Base-by-base conservation (phyloP, 108 stramenopile genomes). In the Schizochytrium sp. region DNA sequence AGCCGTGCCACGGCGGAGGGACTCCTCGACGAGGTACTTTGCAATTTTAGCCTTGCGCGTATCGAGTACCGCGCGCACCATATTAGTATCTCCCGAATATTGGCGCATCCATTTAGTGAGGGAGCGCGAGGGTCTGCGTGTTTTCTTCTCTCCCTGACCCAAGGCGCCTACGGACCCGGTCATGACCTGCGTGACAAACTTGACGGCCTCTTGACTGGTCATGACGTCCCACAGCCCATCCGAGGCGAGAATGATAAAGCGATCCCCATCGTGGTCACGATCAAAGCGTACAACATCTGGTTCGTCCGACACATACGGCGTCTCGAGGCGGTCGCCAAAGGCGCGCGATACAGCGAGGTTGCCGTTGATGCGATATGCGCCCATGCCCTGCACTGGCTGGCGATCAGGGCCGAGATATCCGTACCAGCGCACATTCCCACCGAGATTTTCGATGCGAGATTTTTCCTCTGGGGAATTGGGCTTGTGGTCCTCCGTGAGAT, bases 171-270 rank as follows among this genome's bases (percentile, higher is more conserved):
- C 88, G 12, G 90, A 87, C 55, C 88, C 93, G 4, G 76, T 91
- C 89, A 93, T 72, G 45, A 57, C 59, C 60, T 34, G 19, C 76
- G 88, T 88, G 28, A 98, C 96, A 91, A 95, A 98, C 29, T 95
- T 91, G 19, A 97, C 97, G 55, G 95, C 97, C 89, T 98, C 97
- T 90, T 98, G 95, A 87, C 95, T 97, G 19, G 94, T 94, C 98
- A 98, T 98, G 58, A 98, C 98, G 89, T 98, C 98, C 97, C 97
- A 98, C 44, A 98, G 89, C 0, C 98, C 98, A 91, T 98, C 98
- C 45, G 95, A 96, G 5, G 98, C 98, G 21, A 98, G 72, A 45
- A 94, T 92, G 58, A 94, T 87, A 71, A 94, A 94, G 59, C 92
- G 88, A 72, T 93, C 93, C 44, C 53, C 90, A 53, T 92, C 91